Conservation (phyloP, 225 moss, liverwort and hornwort species). For the Lunularia cruciata region DNA sequence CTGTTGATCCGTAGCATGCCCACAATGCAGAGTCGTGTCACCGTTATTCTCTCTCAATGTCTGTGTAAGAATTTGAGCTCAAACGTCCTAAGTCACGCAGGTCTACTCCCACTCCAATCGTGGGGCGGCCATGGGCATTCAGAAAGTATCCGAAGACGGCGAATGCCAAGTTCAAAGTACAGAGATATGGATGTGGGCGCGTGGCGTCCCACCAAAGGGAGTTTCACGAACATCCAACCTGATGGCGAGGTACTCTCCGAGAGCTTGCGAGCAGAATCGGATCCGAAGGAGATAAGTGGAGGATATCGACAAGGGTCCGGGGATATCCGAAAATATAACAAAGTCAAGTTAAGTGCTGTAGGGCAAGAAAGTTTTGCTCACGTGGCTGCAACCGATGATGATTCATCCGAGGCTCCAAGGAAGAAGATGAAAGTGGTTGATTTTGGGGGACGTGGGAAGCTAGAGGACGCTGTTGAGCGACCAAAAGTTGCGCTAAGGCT, state of each 20-base stretch:
- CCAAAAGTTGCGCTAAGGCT: constrained; percentile 40
- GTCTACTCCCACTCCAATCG: constrained; percentile 27
- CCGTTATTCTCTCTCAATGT: no score
- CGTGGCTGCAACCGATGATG: constrained; percentile 33
- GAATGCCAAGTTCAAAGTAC: constrained; percentile 62
- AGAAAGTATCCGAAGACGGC: constrained; percentile 56
- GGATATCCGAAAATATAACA: constrained; percentile 42
- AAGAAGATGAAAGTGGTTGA: constrained; percentile 57
- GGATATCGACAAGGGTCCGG: constrained; percentile 11
- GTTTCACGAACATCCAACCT: neutral
- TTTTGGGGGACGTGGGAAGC: constrained; percentile 27
- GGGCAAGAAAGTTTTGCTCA: constrained; percentile 24
- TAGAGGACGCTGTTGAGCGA: constrained; percentile 8
- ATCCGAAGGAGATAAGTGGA: constrained; percentile 6
- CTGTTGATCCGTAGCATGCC: neutral
- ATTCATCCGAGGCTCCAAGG: constrained; percentile 44
- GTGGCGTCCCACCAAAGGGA: constrained; percentile 30
- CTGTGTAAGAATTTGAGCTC: no score
- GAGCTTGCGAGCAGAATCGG: neutral
- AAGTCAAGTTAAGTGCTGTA: constrained; percentile 32
- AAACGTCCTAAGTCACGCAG: neutral
- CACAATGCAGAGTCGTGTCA: no score
- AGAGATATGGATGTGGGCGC: constrained; percentile 58
- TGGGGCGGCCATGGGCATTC: constrained; percentile 56
- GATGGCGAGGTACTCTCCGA: constrained; percentile 19